These are phyloP conservation scores for Apiotrichum gamsii DNA, from an alignment of 1,284 basidiomycete species.

Conservation along the genomic window DNA sequence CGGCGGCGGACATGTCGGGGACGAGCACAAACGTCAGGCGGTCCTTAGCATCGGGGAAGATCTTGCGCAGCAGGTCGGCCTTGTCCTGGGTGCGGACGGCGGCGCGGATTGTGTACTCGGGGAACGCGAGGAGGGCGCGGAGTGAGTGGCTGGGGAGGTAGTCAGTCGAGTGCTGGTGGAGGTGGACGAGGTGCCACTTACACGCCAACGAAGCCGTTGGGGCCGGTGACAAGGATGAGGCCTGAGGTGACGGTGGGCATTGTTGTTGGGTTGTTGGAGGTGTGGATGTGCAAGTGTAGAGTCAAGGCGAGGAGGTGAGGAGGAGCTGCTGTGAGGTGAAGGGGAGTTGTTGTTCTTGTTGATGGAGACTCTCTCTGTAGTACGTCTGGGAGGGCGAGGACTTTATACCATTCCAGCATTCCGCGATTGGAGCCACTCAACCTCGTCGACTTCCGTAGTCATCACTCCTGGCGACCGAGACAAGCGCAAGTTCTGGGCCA, in stretches of 20 bases:
- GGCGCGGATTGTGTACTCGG: background rate
- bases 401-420: too few species aligned
- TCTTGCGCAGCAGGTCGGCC: background rate
- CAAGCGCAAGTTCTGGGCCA: too few species aligned
- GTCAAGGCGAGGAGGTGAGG: too few species aligned
- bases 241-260: background rate
- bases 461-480: too few species aligned
- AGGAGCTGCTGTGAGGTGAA: too few species aligned
- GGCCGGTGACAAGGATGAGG: background rate
- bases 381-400: too few species aligned
- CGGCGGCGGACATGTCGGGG: constrained; percentile 19
- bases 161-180: too few species aligned
- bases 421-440: too few species aligned
- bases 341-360: too few species aligned
- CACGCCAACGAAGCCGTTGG: background rate
- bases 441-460: too few species aligned
- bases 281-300: too few species aligned
- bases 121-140: background rate
- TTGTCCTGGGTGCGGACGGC: background rate
- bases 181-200: background rate
- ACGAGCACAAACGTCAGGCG: background rate
- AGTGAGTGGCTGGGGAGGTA: background rate
- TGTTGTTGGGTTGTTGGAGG: background rate
- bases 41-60: background rate
- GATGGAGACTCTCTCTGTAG: too few species aligned